phyloP scores from a whole-genome alignment of 306 rosid genomes.

The Arachis stenosperma region DNA sequence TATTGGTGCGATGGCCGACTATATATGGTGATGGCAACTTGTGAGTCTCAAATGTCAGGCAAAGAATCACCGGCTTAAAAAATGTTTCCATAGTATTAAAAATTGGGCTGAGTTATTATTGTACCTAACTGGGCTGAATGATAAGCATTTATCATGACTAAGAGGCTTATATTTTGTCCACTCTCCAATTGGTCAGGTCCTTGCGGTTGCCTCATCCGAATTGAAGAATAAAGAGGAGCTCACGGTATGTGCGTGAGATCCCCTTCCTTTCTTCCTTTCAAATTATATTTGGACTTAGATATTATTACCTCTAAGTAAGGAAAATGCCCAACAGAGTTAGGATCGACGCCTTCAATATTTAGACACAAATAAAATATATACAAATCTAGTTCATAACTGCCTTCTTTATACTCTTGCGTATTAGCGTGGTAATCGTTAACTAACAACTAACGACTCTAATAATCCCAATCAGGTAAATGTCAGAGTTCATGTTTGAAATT shows the following conservation, averaged over 20 bases:
- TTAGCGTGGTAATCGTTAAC: no score
- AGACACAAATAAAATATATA: not conserved
- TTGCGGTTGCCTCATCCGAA: constrained; percentile 29
- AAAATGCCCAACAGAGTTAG: not conserved
- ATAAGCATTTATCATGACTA: not conserved
- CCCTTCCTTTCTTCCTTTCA: constrained; percentile 4
- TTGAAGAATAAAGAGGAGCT: constrained; percentile 19
- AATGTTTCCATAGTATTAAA: not conserved
- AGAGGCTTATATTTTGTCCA: constrained; percentile 34
- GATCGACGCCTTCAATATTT: not conserved
- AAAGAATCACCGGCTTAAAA: constrained; percentile 21
- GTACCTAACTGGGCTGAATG: constrained; percentile 7
- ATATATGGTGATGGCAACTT: constrained; percentile 1
- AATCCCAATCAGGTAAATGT: no score
- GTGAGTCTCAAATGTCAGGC: constrained; percentile 18
- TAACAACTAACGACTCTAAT: no score
- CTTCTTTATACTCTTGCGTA: not conserved
- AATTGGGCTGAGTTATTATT: not conserved
- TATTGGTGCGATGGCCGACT: not conserved
- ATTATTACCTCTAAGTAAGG: not conserved
- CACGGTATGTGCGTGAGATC: constrained; percentile 43
- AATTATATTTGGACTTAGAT: constrained; percentile 6
- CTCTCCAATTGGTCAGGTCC: constrained; percentile 37
- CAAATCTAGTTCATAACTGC: not conserved
- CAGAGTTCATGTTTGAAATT: not conserved